Evolutionary conservation across 2,329 filamentous ascomycete genomes (phyloP), one percentile per base, ranked within the genome.

Genomic region (Fusarium sp.): DNA sequence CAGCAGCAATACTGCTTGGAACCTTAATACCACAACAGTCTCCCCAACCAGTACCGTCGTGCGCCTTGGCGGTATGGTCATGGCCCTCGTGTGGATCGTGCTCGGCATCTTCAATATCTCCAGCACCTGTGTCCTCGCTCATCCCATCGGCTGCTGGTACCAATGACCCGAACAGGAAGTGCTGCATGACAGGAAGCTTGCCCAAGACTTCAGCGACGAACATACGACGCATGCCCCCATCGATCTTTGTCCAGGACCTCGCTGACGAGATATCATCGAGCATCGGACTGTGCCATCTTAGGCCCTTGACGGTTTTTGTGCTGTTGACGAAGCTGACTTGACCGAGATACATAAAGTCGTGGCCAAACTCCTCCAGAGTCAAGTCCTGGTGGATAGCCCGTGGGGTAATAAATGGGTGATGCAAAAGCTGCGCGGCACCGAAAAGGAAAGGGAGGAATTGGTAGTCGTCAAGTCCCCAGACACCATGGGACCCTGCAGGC

Each of bases 11-110:
- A 52, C 93, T 95, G 75, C 94, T 97, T 0, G 96, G 96, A 17
- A 99, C 96, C 73, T 97, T 95, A 79, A 99, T 99, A 24, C 96
- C 96, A 76, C 96, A 99, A 78, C 96, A 99, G 78, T 99, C 96
- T 7, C 95, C 95, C 92, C 96, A 99, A 21, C 88, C 88, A 55
- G 83, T 88, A 46, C 87, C 86, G 49, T 90, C 86, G 67, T 89
- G 87, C 55, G 82, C 82, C 49, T 90, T 87, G 24, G 90, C 86
- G 24, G 88, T 81, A 68, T 89, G 87, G 65, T 81, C 81, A 49
- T 89, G 66, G 86, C 34, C 90, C 85, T 21, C 88, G n/a, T 87
- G 85, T 59, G 88, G 87, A 51, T 84, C 83, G 45, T 82, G 82
- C 61, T 87, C 66, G 17, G 51, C 54, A 23, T 82, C 82, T 12